Evolutionary conservation across 352 stramenopile species (phyloP).

Genomic region (Phytophthora citrophthora): DNA sequence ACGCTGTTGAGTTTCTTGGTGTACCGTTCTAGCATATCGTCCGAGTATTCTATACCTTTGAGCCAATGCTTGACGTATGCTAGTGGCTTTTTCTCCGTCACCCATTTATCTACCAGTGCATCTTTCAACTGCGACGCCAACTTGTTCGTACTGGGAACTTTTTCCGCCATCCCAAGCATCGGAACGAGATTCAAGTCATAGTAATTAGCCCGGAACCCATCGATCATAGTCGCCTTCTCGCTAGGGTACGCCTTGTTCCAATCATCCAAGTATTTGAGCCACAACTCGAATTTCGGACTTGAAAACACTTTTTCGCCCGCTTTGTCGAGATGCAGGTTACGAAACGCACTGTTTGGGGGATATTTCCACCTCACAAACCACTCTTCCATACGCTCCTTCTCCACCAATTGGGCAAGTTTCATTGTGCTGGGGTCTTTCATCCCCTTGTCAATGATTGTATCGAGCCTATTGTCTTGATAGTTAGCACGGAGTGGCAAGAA

Average conservation of each 20-base stretch:
- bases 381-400: too few species aligned
- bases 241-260: not conserved
- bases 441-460: not conserved
- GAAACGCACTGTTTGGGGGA: not conserved
- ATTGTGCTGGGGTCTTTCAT: too few species aligned
- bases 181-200: not conserved
- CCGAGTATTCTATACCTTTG: not conserved
- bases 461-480: not conserved
- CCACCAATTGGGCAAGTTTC: too few species aligned
- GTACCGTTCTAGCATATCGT: not conserved
- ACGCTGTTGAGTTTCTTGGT: not conserved
- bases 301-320: not conserved
- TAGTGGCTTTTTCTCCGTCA: not conserved
- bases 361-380: too few species aligned
- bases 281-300: not conserved
- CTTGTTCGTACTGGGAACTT: slow-evolving; percentile 1
- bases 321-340: not conserved
- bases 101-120: slow-evolving; percentile 36
- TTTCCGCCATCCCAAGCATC: not conserved
- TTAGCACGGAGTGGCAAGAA: not conserved
- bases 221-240: slow-evolving; percentile 1
- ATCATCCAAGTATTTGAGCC: not conserved
- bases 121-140: slow-evolving; percentile 38
- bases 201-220: not conserved
- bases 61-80: not conserved